Base-by-base conservation (phyloP, 1,284 basidiomycete species). In the Ustilago xerochloae region DNA sequence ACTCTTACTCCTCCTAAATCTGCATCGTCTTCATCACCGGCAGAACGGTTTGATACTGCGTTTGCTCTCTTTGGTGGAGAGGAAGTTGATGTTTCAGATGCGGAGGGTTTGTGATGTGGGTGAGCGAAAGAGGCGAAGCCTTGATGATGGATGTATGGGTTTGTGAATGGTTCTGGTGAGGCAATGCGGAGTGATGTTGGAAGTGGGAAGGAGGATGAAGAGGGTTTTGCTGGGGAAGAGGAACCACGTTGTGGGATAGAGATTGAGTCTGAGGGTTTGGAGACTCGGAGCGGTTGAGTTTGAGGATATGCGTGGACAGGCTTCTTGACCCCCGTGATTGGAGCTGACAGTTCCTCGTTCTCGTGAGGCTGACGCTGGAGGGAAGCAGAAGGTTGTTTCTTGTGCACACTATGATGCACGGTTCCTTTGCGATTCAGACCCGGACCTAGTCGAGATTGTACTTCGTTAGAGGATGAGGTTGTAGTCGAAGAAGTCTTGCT, bases 401-500 rank as follows among this genome's bases (percentile, higher is more conserved):
- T 29, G 6, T 30, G 33, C 2, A 47, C 24, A 22, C n/a, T 55
- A 18, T 62, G 60, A 8, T 69, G 60, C 1, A 56, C 48, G 3
- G 66, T 68, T 3, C 36, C 36, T 47, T 68, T 68, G 2, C 65
- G 20, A n/a, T 39, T 39, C 28, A 68, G 16, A 0, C 51, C 61
- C 1, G 56, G 22, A n/a, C 36, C 46, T 2, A 39, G 35, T 8
- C 26, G 8, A 3, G 52, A 8, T 7, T 16, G 4, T 8, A n/a
- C 13, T 7, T 38, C 18, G 26, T 16, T 12, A 13, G 35, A 38
- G 2, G 6, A 16, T 12, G 49, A 16, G 49, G 66, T 29, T 1
- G 32, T 18, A 4, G 56, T 69, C 13, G 60, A 58, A 3, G 61
- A 43, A 1, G 66, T 69, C 22, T 69, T 69, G 32, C 66, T 63